These are phyloP conservation scores for Juglanconis juglandina DNA, from an alignment of 2,329 filamentous ascomycete species.

Conservation along the genomic window DNA sequence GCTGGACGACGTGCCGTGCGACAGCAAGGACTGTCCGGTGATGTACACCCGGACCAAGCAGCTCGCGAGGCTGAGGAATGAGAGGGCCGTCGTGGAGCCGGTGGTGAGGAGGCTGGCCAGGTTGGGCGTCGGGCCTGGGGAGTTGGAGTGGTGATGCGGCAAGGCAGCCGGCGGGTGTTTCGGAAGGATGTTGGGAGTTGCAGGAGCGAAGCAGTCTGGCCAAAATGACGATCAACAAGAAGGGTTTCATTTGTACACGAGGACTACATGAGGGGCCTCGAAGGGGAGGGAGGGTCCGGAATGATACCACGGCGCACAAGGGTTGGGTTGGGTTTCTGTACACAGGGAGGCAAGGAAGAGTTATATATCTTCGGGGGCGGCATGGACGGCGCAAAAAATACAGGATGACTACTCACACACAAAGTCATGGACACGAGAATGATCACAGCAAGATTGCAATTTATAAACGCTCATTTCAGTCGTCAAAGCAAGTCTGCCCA, in stretches of 20 bases:
- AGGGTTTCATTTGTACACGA: not conserved
- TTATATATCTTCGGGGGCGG: no score
- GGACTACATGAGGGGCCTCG: not conserved
- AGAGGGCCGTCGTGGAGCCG: conserved; percentile 35
- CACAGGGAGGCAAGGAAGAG: no score
- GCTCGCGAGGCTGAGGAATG: conserved; percentile 41
- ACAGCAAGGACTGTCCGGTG: conserved; percentile 88
- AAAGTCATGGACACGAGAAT: no score
- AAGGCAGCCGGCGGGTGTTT: not conserved
- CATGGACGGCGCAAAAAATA: not conserved
- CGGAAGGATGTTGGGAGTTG: not conserved
- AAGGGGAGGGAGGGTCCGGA: no score
- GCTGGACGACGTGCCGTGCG: conserved; percentile 76
- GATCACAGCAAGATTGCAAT: not conserved
- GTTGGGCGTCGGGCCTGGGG: conserved; percentile 24
- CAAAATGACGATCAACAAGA: no score
- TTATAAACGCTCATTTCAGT: not conserved
- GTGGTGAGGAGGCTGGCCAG: conserved; percentile 32
- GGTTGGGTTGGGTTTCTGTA: not conserved
- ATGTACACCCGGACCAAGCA: conserved; percentile 78
- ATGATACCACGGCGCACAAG: not conserved
- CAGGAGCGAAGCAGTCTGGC: not conserved
- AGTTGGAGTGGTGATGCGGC: conserved; percentile 33
- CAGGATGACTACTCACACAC: not conserved
- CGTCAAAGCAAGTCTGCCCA: not conserved